phyloP scores from a whole-genome alignment of 805 yeast species.

The Yueomyces sinensis region DNA sequence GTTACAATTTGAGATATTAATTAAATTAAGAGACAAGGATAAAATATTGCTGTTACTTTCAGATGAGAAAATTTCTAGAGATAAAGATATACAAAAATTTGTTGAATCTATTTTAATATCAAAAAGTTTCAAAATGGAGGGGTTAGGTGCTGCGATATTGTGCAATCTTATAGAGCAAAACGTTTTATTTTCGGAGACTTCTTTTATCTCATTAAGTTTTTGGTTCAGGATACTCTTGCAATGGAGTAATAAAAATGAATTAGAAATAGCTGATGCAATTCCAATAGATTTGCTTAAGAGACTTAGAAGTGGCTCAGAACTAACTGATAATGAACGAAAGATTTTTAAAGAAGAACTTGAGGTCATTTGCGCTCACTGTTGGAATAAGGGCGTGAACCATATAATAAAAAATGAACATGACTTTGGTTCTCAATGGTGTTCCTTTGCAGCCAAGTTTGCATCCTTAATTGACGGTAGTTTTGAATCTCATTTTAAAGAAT shows the following conservation, averaged over 20 bases:
- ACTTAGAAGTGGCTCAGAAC: not conserved
- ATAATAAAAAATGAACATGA: slow-evolving; percentile 12
- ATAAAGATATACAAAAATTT: not conserved
- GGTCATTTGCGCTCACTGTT: slow-evolving; percentile 25
- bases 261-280: not conserved
- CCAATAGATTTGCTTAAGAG: not conserved
- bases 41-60: not conserved
- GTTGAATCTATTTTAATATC: not conserved
- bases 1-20: not conserved
- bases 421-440: slow-evolving; percentile 20
- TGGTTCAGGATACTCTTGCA: not conserved
- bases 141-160: not conserved
- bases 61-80: not conserved
- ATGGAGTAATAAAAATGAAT: not conserved
- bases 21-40: not conserved
- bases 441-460: slow-evolving; percentile 16
- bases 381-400: slow-evolving; percentile 27
- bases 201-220: not conserved
- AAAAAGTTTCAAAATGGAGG: not conserved
- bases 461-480: slow-evolving; percentile 16
- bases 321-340: not conserved
- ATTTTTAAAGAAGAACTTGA: slow-evolving; percentile 22
- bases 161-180: not conserved
- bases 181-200: not conserved
- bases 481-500: slow-evolving; percentile 10